Evolutionary conservation across 2,329 filamentous ascomycete species (phyloP).

Genomic region (Bipolaris zeicola): DNA sequence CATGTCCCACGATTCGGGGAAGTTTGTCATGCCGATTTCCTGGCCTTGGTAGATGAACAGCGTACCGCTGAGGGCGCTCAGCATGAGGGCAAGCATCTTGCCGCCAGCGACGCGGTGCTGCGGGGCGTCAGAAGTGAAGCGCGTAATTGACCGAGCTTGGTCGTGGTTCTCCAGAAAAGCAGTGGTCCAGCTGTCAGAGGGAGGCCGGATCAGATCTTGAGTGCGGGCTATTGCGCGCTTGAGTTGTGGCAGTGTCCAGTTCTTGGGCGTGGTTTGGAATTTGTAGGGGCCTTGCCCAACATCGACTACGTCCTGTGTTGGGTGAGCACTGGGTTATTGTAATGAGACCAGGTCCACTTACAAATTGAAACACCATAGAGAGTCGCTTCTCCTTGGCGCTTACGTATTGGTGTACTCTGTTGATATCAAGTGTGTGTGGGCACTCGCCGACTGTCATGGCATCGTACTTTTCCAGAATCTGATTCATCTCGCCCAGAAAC

Average conservation of each 20-base stretch:
- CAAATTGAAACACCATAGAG: constrained; percentile 68
- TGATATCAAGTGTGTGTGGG: constrained; percentile 64
- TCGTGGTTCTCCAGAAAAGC: constrained; percentile 62
- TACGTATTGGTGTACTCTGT: constrained; percentile 65
- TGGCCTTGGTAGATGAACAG: constrained; percentile 59
- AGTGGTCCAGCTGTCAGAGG: constrained; percentile 53
- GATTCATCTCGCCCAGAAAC: constrained; percentile 68
- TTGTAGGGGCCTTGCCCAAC: constrained; percentile 46
- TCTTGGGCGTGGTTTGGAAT: constrained; percentile 44
- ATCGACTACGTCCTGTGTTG: constrained; percentile 48
- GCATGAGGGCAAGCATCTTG: constrained; percentile 57
- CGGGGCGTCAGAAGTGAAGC: constrained; percentile 56
- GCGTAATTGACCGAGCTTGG: constrained; percentile 56
- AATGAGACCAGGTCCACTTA: constrained; percentile 32
- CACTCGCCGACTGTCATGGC: constrained; percentile 75
- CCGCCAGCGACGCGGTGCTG: constrained; percentile 53
- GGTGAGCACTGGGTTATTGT: neutral
- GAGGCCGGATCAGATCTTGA: constrained; percentile 38
- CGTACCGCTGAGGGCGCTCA: constrained; percentile 56
- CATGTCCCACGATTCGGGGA: constrained; percentile 51
- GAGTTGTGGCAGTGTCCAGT: constrained; percentile 40
- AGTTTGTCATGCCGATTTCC: constrained; percentile 59
- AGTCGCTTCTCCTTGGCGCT: constrained; percentile 64
- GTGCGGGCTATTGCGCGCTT: constrained; percentile 40
- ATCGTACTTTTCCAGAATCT: constrained; percentile 64